Percentiles rank a stretch among this genome's conserved stretches.
These are phyloP conservation scores for Actinomortierella ambigua DNA, from an alignment of 371 early-diverging fungal genomes.

Conservation along the genomic window DNA sequence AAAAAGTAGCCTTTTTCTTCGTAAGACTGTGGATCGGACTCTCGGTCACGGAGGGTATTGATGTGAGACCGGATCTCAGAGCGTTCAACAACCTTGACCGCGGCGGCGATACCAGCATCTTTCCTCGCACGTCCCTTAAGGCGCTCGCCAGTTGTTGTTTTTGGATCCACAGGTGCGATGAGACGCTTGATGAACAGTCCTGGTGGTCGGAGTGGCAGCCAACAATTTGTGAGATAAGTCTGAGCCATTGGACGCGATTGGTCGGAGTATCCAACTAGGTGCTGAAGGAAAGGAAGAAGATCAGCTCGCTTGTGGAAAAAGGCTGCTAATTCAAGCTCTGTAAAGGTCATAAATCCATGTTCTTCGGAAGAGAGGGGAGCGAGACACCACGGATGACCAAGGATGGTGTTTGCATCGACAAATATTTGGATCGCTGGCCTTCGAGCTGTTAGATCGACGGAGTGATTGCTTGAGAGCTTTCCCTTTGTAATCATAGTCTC, in stretches of 20 bases:
- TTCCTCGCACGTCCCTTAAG: neutral
- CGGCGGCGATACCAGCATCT: constrained; percentile 3
- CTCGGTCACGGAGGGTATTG: neutral
- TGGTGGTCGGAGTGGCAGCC: constrained; percentile 7
- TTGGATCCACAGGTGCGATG: constrained; percentile 13
- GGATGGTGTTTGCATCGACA: constrained; percentile 4
- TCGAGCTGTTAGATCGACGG: neutral
- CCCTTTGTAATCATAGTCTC: constrained; percentile 10
- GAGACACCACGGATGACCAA: constrained; percentile 6
- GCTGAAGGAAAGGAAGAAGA: constrained; percentile 12
- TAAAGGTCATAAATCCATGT: constrained; percentile 13
- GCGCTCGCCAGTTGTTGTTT: neutral
- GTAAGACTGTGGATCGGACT: neutral
- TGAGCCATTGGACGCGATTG: neutral
- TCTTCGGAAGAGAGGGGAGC: constrained; percentile 13
- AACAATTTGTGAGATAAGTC: constrained; percentile 2
- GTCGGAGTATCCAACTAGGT: constrained; percentile 4
- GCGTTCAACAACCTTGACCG: constrained; percentile 5
- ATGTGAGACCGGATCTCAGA: neutral
- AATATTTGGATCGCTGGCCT: constrained; percentile 12
- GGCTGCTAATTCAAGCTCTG: constrained; percentile 8
- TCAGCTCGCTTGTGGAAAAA: constrained; percentile 7
- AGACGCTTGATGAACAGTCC: constrained; percentile 10
- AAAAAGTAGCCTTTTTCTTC: neutral
- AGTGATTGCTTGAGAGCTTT: neutral